Conservation (phyloP, 352 stramenopile species). For the Phytophthora podocarpi region DNA sequence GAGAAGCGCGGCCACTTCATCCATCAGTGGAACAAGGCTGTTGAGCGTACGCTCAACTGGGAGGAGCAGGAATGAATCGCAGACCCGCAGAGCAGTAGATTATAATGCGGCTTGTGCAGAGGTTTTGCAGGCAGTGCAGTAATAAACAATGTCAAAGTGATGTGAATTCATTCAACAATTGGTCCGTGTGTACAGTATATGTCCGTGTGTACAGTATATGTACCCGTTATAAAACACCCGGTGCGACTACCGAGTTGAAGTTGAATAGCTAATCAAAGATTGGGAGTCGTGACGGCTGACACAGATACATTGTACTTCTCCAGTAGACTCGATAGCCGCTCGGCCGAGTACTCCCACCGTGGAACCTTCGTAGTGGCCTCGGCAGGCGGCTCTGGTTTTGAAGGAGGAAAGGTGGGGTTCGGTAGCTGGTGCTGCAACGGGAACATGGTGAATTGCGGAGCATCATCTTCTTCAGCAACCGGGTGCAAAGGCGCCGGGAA, state of each 20-base stretch:
- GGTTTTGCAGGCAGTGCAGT: conserved; percentile 14
- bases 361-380: conserved; percentile 6
- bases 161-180: too few species aligned
- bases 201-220: too few species aligned
- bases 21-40: conserved; percentile 84
- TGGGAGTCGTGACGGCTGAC: conserved; percentile 12
- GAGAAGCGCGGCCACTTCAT: conserved; percentile 61
- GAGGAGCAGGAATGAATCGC: conserved; percentile 55
- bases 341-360: conserved; percentile 60
- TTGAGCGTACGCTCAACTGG: conserved; percentile 87
- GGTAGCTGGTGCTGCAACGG: conserved; percentile 35
- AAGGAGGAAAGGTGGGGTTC: conserved; percentile 14
- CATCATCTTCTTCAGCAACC: conserved; percentile 30
- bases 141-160: conserved; percentile 27
- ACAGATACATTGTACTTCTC: conserved; percentile 76
- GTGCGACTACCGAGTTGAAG: conserved; percentile 28
- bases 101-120: conserved; percentile 21
- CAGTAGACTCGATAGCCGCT: conserved; percentile 59
- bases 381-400: neutral
- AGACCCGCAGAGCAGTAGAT: conserved; percentile 21
- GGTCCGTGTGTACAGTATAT: too few species aligned
- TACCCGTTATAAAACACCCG: too few species aligned
- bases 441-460: conserved; percentile 24
- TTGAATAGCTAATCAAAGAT: conserved; percentile 14
- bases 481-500: conserved; percentile 17